Base-by-base conservation (phyloP, 2,329 filamentous ascomycete species). In the Sporothrix schenckii region DNA sequence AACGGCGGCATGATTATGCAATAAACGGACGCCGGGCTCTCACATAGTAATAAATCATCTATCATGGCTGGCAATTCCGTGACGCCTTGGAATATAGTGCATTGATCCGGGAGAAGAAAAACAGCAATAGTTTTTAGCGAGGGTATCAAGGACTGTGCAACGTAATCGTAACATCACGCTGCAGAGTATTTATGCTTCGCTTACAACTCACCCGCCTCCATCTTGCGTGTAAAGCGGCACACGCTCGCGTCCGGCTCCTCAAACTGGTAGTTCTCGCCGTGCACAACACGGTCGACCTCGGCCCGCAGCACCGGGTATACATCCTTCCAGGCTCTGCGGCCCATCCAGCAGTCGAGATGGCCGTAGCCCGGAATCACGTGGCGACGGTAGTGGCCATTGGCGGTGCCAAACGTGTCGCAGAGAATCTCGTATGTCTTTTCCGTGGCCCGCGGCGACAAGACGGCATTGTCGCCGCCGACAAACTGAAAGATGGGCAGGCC, bases 1-100 rank as follows among this genome's bases (percentile, higher is more conserved):
- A 94, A 94, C 77, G 92, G 92, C 1, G 92, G 92, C 7, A 89
- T 93, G 87, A 68, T 82, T 68, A 79, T 80, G 78, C 68, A 76
- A 24, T 11, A 24, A n/a, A 21, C 4, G 11, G 14, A 7, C 1
- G 7, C 11, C 11, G 21, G 21, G 34, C 34, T 34, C 34, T 34
- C 1, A 34, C 34, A 34, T 34, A 34, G 34, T 7, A 34, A 34
- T 34, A 34, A 34, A 34, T 34, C 34, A 34, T 34, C 7, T 34
- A 34, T 34, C 34, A 9, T 34, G 9, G 34, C 5, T 34, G 34
- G 7, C 34, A 34, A 34, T 34, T 34, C 34, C 34, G 34, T 34
- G 34, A 34, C 34, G 5, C 1, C 7, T 5, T 34, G 6, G 6
- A 34, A 34, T 34, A 34, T 6, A 34, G 6, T 34, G 34, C 6